Evolutionary conservation across 1,284 basidiomycete species (phyloP).

Genomic region (Hypsizygus ulmarius): DNA sequence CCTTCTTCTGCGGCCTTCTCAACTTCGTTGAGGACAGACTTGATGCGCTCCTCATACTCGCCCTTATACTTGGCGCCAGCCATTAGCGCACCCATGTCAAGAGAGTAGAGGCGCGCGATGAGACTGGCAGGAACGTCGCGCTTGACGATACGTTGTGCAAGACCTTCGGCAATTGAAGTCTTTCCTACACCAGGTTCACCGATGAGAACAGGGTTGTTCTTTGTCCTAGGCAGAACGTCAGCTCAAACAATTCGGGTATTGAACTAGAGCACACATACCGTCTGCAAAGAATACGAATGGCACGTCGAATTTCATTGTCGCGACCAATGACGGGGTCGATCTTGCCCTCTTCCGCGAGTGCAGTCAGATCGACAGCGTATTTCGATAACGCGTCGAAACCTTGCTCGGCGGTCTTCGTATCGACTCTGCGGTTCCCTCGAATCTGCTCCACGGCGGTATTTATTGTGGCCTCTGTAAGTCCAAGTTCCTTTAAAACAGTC

Average conservation of each 20-base stretch:
- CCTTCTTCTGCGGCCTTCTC: conserved; percentile 89
- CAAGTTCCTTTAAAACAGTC: conserved; percentile 70
- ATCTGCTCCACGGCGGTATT: conserved; percentile 81
- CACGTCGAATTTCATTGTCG: conserved; percentile 83
- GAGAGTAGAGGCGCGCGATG: conserved; percentile 78
- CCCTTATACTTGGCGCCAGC: conserved; percentile 96
- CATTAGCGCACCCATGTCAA: conserved; percentile 96
- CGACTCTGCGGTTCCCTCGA: conserved; percentile 79
- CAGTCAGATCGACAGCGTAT: conserved; percentile 84
- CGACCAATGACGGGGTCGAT: conserved; percentile 93
- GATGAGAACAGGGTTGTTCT: conserved; percentile 92
- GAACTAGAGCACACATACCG: conserved; percentile 39
- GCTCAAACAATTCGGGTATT: not conserved
- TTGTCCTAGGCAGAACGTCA: conserved; percentile 52
- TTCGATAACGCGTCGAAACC: conserved; percentile 86
- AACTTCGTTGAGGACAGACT: conserved; percentile 89
- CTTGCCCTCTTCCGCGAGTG: conserved; percentile 86
- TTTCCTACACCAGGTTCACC: conserved; percentile 95
- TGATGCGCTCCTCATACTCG: conserved; percentile 97
- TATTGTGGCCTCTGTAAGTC: conserved; percentile 69
- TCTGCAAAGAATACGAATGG: conserved; percentile 62
- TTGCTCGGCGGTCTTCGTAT: conserved; percentile 79
- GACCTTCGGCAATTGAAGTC: conserved; percentile 92
- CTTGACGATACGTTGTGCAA: conserved; percentile 95
- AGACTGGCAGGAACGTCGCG: conserved; percentile 91